phyloP scores from a whole-genome alignment of 306 rosid genomes.

The Leucaena leucocephala region DNA sequence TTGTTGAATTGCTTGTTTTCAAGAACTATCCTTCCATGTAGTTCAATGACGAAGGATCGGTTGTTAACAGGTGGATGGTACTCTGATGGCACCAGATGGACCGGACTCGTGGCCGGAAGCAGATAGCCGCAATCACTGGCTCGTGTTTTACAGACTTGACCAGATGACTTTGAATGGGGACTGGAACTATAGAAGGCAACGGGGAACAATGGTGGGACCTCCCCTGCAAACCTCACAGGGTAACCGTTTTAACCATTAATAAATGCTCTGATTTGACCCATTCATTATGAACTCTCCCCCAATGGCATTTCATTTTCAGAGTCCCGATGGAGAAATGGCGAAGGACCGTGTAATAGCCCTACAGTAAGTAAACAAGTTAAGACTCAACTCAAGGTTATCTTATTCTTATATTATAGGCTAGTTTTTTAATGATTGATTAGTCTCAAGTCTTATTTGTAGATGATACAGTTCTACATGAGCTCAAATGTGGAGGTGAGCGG shows the following conservation, averaged over 20 bases:
- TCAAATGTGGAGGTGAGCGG: conserved; percentile 70
- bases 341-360: conserved; percentile 92
- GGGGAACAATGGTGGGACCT: conserved; percentile 98
- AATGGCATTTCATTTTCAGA: conserved; percentile 48
- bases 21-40: background rate
- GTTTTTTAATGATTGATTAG: background rate
- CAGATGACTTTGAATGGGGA: conserved; percentile 84
- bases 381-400: background rate
- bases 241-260: conserved; percentile 29
- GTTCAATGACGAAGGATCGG: conserved; percentile 7
- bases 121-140: conserved; percentile 85
- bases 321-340: conserved; percentile 62
- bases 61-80: conserved; percentile 77
- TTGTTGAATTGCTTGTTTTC: background rate
- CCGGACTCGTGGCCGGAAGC: conserved; percentile 79
- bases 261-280: background rate
- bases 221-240: conserved; percentile 99
- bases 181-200: conserved; percentile 92
- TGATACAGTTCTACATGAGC: conserved; percentile 92
- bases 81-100: conserved; percentile 90
- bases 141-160: conserved; percentile 80
- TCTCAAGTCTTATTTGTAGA: conserved; percentile 41
- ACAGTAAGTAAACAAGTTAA: conserved; percentile 60
- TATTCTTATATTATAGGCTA: background rate
- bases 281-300: background rate